Percentiles rank a stretch among this genome's conserved stretches.
Evolutionary conservation across 73 alveolate genomes (phyloP).

Genomic region (Paramecium caudatum): DNA sequence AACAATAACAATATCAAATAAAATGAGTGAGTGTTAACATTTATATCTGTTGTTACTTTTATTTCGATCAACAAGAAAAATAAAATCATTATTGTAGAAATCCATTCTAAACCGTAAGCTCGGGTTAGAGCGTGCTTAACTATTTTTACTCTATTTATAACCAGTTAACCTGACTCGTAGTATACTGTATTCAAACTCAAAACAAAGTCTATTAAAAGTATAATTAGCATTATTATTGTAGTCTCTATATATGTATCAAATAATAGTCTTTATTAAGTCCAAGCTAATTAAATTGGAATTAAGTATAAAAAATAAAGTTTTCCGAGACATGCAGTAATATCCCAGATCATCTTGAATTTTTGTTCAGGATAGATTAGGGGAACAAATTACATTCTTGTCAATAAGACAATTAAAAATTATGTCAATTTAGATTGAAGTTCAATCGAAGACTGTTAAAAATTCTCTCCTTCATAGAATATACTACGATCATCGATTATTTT

Average conservation of each 20-base stretch:
- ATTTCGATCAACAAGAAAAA: not conserved
- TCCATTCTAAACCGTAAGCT: conserved; percentile 39
- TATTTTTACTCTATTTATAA: not conserved
- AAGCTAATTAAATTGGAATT: conserved; percentile 58
- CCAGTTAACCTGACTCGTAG: conserved; percentile 22
- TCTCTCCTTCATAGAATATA: no score
- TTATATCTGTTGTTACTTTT: not conserved
- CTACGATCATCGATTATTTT: no score
- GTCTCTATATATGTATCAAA: not conserved
- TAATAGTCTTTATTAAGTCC: conserved; percentile 29
- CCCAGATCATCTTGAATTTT: not conserved
- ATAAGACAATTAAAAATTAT: no score
- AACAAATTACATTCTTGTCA: no score
- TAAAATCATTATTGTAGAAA: not conserved
- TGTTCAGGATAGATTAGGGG: conserved; percentile 54
- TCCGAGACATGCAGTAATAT: not conserved
- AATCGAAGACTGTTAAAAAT: no score
- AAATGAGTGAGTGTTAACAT: conserved; percentile 12
- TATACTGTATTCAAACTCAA: conserved; percentile 56
- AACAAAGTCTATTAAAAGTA: not conserved
- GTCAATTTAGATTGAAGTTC: no score
- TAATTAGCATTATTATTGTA: not conserved
- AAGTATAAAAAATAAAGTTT: conserved; percentile 46
- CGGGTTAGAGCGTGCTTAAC: not conserved
- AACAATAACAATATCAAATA: conserved; percentile 6